phyloP scores from a whole-genome alignment of 2,329 filamentous ascomycete genomes.

The Apiospora marii region DNA sequence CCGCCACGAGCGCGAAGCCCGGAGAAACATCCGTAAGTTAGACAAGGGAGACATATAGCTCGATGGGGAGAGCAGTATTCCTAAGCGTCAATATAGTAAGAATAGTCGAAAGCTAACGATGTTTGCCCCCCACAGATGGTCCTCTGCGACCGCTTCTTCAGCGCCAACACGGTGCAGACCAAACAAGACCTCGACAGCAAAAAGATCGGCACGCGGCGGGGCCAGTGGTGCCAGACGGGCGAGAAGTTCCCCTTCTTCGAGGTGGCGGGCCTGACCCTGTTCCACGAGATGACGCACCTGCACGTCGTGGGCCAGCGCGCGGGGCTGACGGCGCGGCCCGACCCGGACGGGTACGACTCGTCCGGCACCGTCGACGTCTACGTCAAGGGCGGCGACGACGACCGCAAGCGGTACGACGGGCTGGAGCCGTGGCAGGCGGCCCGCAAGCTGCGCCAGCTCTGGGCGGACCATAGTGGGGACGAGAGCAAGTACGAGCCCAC shows the following conservation, averaged over 20 bases:
- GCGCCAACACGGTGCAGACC: too few species aligned
- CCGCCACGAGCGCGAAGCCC: too few species aligned
- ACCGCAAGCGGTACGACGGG: neutral
- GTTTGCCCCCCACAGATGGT: too few species aligned
- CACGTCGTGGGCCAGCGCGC: conserved; percentile 6
- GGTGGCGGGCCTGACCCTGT: conserved; percentile 22
- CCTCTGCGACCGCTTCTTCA: too few species aligned
- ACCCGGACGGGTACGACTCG: too few species aligned
- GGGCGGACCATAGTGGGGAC: neutral
- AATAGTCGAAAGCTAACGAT: too few species aligned
- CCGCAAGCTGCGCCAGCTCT: neutral
- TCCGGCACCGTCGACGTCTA: neutral
- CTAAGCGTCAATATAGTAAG: too few species aligned
- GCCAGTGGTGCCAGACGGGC: neutral
- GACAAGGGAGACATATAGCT: too few species aligned
- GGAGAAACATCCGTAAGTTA: too few species aligned
- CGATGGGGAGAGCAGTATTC: too few species aligned
- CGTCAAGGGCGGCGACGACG: neutral
- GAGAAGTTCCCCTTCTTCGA: conserved; percentile 15
- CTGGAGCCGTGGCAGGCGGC: conserved; percentile 20
- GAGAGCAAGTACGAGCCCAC: conserved; percentile 15
- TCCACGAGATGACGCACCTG: conserved; percentile 19
- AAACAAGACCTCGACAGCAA: too few species aligned
- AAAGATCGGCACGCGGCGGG: too few species aligned
- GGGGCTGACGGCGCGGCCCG: neutral